Percentiles rank a stretch among this genome's conserved stretches.
Evolutionary conservation across 768 basidiomycete species (phyloP).

Genomic region (Tephrocybe sp.): DNA sequence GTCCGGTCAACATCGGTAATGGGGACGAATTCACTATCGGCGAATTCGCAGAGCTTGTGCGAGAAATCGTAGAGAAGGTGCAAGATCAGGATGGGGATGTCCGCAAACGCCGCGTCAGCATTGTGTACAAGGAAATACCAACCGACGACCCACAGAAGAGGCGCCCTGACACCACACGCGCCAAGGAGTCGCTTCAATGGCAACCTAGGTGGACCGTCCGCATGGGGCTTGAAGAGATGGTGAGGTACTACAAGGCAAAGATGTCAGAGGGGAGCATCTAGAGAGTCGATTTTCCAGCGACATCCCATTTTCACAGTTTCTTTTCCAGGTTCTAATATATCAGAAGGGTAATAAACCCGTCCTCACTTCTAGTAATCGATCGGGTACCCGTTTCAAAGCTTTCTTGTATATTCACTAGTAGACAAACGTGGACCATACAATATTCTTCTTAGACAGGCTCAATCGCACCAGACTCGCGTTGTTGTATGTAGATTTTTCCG

Average conservation of each 20-base stretch:
- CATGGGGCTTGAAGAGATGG: slow-evolving; percentile 96
- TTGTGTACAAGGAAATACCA: slow-evolving; percentile 81
- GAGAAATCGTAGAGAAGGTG: slow-evolving; percentile 91
- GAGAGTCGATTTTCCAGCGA: too few relatives aligned
- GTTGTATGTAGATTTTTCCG: too few relatives aligned
- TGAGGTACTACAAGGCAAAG: slow-evolving; percentile 88
- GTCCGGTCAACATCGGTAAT: slow-evolving; percentile 97
- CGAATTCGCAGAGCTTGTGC: slow-evolving; percentile 90
- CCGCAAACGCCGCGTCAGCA: slow-evolving; percentile 52
- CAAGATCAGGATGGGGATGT: slow-evolving; percentile 77
- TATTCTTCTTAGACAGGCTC: too few relatives aligned
- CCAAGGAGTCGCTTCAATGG: slow-evolving; percentile 84
- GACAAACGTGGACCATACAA: too few relatives aligned
- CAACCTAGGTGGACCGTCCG: slow-evolving; percentile 91
- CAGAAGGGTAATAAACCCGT: too few relatives aligned
- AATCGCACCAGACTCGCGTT: too few relatives aligned
- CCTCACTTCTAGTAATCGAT: too few relatives aligned
- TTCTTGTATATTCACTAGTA: too few relatives aligned
- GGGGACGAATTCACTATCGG: slow-evolving; percentile 94
- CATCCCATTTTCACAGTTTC: too few relatives aligned
- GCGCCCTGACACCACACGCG: slow-evolving; percentile 89
- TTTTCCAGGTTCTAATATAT: too few relatives aligned
- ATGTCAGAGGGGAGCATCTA: slow-evolving; percentile 83
- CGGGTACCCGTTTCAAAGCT: too few relatives aligned
- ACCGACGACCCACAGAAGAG: slow-evolving; percentile 94